Evolutionary conservation across 1,284 basidiomycete genomes (phyloP), one percentile per base, ranked within the genome.

Genomic region (Rugosomyces carneus): DNA sequence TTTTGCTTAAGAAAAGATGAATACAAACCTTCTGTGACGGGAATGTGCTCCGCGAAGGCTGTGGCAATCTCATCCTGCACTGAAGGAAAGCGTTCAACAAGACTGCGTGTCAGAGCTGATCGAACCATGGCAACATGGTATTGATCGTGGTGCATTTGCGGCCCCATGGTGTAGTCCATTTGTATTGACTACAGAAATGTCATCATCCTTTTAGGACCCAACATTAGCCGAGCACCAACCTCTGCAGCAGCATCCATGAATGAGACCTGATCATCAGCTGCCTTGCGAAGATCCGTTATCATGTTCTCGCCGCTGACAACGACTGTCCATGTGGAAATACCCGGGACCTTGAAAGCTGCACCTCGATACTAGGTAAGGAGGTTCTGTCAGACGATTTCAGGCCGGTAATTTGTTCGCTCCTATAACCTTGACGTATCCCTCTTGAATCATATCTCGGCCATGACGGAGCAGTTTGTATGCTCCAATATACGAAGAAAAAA

Each of bases 71-170:
- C 70, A 19, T 68, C 63, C 2, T 53, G 54, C 9, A 71, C 51
- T 2, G 61, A 63, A 2, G 56, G 47, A 47, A 68, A 66, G 10
- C 59, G 44, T 4, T 42, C 49, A 11, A 42, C 55, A 9, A 70
- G 47, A 41, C 62, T 65, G 31, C 65, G 54, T 5, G 69, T 68
- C 27, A 73, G 54, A 16, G 58, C 44, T 1, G 53, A 53, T 10
- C 61, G 56, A 18, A 72, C 49, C 18, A 69, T 54, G 1, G 47
- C 44, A n/a, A 62, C 37, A 41, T 70, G 67, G 48, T 66, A 69
- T 3, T 42, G 48, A 47, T 66, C 57, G 11, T 53, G 35, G 43
- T 40, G 31, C 19, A 64, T 45, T 36, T 58, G 54, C 2, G 49
- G 42, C 1, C 63, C 66, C 7, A 66, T 45, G 0, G 60, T 62